A percentile compares a stretch with the other conserved stretches of the same genome.
These are phyloP conservation scores for Theileria sp. DNA, from an alignment of 169 alveolate genomes.

Conservation along the genomic window DNA sequence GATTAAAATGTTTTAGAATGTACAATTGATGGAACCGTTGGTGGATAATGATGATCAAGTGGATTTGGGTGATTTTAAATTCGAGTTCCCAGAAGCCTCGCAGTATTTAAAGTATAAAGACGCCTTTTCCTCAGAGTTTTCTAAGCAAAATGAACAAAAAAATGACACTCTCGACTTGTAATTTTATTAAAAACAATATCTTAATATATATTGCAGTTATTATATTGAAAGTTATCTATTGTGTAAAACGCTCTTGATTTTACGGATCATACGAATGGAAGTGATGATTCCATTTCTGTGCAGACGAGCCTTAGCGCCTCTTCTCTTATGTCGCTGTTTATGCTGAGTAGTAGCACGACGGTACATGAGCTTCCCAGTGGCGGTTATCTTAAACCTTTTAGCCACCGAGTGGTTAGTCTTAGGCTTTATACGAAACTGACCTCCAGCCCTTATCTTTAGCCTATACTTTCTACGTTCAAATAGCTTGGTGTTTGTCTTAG, in stretches of 20 bases:
- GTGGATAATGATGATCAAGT: constrained; percentile 21
- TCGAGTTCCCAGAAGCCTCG: constrained; percentile 54
- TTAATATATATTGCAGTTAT: neutral
- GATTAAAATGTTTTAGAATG: neutral
- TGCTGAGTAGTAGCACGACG: constrained; percentile 77
- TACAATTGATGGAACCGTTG: constrained; percentile 18
- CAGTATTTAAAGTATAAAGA: constrained; percentile 49
- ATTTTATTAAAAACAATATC: neutral
- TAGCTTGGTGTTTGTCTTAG: neutral
- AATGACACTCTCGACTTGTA: neutral
- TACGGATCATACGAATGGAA: constrained; percentile 47
- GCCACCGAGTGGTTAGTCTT: constrained; percentile 81
- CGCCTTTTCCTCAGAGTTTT: constrained; percentile 35
- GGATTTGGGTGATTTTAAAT: constrained; percentile 11
- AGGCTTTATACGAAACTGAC: constrained; percentile 74
- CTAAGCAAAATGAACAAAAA: constrained; percentile 1
- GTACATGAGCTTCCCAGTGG: constrained; percentile 80
- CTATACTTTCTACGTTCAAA: constrained; percentile 35
- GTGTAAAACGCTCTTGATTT: constrained; percentile 58
- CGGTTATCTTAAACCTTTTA: constrained; percentile 80
- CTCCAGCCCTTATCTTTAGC: constrained; percentile 59
- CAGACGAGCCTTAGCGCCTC: constrained; percentile 56
- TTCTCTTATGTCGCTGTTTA: constrained; percentile 59
- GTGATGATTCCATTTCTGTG: constrained; percentile 48
- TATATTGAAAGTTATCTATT: constrained; percentile 32